A percentile compares a stretch with the other conserved stretches of the same genome.
Conservation (phyloP, 495 filamentous ascomycete species). For the Penicillium ucsense region DNA sequence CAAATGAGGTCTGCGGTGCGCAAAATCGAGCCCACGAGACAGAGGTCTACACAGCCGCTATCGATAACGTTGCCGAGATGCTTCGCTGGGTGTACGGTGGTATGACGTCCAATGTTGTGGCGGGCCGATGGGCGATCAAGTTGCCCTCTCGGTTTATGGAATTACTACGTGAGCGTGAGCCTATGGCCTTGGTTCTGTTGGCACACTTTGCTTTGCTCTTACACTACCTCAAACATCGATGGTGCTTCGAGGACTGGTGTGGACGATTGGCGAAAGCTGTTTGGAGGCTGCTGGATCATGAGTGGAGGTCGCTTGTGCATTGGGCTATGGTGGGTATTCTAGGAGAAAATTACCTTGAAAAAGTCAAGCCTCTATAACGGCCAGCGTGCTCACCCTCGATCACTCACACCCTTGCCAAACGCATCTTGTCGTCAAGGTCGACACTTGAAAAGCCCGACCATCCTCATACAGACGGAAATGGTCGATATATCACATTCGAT, state of each 20-base stretch:
- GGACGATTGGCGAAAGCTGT: slow-evolving; percentile 23
- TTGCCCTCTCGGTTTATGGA: slow-evolving; percentile 40
- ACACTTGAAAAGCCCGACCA: too few species aligned
- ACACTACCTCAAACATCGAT: slow-evolving; percentile 28
- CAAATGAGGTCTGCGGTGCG: slow-evolving; percentile 17
- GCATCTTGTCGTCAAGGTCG: too few species aligned
- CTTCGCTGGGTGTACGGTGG: slow-evolving; percentile 19
- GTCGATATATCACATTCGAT: too few species aligned
- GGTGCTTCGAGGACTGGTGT: slow-evolving; percentile 42
- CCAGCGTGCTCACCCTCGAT: background rate
- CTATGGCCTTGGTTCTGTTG: slow-evolving; percentile 44
- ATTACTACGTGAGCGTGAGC: slow-evolving; percentile 39
- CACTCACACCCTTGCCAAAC: too few species aligned
- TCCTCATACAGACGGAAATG: too few species aligned
- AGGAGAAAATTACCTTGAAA: slow-evolving; percentile 18
- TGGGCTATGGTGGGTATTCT: slow-evolving; percentile 29
- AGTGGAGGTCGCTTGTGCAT: slow-evolving; percentile 27
- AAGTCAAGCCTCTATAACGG: slow-evolving; percentile 1
- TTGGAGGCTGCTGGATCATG: slow-evolving; percentile 27
- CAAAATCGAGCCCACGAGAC: slow-evolving; percentile 23
- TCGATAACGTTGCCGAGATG: slow-evolving; percentile 26
- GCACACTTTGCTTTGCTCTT: slow-evolving; percentile 39
- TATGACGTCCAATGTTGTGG: slow-evolving; percentile 17
- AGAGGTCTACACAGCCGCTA: slow-evolving; percentile 21
- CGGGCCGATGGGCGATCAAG: slow-evolving; percentile 39